These are phyloP conservation scores for Taiozyma sp. DNA, from an alignment of 1,139 yeast species.

Conservation along the genomic window DNA sequence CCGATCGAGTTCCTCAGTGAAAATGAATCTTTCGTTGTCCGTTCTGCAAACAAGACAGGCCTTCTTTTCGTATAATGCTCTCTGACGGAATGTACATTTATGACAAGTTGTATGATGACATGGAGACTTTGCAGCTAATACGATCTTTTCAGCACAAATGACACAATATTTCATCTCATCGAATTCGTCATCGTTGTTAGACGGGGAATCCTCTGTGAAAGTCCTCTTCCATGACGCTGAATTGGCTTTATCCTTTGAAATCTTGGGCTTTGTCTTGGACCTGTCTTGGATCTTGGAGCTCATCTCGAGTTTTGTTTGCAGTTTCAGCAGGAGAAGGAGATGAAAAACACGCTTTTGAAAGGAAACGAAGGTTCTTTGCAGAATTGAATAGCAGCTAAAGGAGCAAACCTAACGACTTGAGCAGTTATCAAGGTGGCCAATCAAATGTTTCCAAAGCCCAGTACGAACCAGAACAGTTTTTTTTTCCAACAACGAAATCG, in stretches of 20 bases:
- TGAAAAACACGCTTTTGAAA: too few relatives aligned
- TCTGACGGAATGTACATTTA: conserved; percentile 73
- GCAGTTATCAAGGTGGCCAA: too few relatives aligned
- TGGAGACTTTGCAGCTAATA: conserved; percentile 64
- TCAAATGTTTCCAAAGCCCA: too few relatives aligned
- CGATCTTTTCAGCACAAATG: conserved; percentile 76
- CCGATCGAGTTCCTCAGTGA: conserved; percentile 46
- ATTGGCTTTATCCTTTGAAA: conserved; percentile 1
- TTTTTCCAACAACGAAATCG: background rate
- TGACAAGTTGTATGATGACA: conserved; percentile 89
- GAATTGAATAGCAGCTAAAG: too few relatives aligned
- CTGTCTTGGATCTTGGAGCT: conserved; percentile 10
- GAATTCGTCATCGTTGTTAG: conserved; percentile 24
- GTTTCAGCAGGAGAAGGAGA: background rate
- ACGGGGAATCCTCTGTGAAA: conserved; percentile 6
- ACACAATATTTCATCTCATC: conserved; percentile 51
- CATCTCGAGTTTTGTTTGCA: background rate
- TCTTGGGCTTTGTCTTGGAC: conserved; percentile 3
- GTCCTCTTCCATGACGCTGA: conserved; percentile 14
- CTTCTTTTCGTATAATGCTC: conserved; percentile 72
- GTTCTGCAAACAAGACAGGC: conserved; percentile 83
- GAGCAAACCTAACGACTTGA: too few relatives aligned
- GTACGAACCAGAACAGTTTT: background rate
- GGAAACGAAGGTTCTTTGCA: too few relatives aligned
- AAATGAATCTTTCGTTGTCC: conserved; percentile 53